Conservation (phyloP, 768 basidiomycete genomes). For the Suillus placidus region DNA sequence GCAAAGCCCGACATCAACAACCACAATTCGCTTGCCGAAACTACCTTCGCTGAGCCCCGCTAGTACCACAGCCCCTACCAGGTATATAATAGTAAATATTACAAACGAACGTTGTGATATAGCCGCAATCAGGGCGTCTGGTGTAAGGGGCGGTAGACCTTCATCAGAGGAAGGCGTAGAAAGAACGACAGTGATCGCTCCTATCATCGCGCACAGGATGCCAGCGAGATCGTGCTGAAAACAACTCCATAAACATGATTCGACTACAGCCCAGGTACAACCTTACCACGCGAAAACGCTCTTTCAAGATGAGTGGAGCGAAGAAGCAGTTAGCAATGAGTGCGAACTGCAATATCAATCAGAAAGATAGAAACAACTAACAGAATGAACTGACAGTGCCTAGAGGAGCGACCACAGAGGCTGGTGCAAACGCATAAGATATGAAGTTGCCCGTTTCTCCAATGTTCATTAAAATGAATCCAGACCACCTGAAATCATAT, state of each 20-base stretch:
- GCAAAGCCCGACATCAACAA: constrained; percentile 87
- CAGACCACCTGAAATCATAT: constrained; percentile 71
- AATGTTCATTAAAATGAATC: constrained; percentile 85
- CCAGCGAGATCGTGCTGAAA: constrained; percentile 75
- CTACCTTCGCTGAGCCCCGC: constrained; percentile 65
- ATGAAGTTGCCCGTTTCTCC: constrained; percentile 93
- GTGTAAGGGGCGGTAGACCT: constrained; percentile 56
- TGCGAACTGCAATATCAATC: constrained; percentile 60
- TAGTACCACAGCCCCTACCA: constrained; percentile 58
- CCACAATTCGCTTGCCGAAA: constrained; percentile 68
- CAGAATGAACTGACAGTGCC: constrained; percentile 73
- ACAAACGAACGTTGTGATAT: constrained; percentile 75
- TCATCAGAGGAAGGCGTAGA: constrained; percentile 73
- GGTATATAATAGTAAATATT: constrained; percentile 68
- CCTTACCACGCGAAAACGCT: constrained; percentile 77
- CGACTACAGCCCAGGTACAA: constrained; percentile 15
- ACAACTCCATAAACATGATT: constrained; percentile 17
- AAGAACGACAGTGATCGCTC: constrained; percentile 92
- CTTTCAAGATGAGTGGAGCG: constrained; percentile 81
- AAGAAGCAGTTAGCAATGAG: constrained; percentile 96
- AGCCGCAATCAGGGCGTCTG: constrained; percentile 66
- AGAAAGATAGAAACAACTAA: not conserved
- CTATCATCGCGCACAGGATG: constrained; percentile 78
- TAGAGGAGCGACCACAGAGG: constrained; percentile 91
- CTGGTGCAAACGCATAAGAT: constrained; percentile 88